Evolutionary conservation across 768 basidiomycete genomes (phyloP), one percentile per base, ranked within the genome.

Genomic region (Tylopilus intermedius): DNA sequence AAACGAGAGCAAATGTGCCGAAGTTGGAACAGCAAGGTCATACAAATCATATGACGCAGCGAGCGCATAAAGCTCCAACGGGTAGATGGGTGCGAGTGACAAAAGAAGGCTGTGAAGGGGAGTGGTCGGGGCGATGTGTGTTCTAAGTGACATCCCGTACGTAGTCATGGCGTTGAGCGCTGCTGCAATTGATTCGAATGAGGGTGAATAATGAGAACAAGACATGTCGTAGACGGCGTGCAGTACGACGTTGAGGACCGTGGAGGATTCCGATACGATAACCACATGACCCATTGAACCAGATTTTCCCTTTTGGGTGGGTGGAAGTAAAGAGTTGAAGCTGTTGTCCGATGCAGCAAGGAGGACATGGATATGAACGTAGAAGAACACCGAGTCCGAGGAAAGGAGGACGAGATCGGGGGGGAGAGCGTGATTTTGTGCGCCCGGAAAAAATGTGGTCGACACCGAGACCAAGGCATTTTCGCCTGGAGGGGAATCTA

Each of bases 311-410:
- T 74, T 66, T 27, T 72, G 57, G 2, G 74, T 61, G 5, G 71
- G 55, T 3, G 84, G 78, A 18, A 93, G 69, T 39, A 82, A 75
- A 4, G 75, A 71, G 43, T 78, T 76, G 69, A 91, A 90, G 11
- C 67, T 70, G 57, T 90, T 92, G 30, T 72, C 69, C 11, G 90
- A 92, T 10, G 74, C 76, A 3, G 69, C 62, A 32, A 86, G 74
- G 40, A 92, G 71, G 47, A 80, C 60, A 40, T 80, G 72, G 0
- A 75, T 72, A 65, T 91, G 88, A 6, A 84, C 84, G 62, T 91
- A 91, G 76, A 93, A 93, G 69, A 90, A 89, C 38, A 93, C 88
- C 15, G 79, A 77, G 62, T 93, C 90, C 27, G 81, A 76, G 2
- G 88, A 83, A 50, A 90, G 71, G 46, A 90, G 70, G 58, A 86